Evolutionary conservation across 805 yeast species (phyloP), one percentile per base, ranked within the genome.

Genomic region (Candida corydali): DNA sequence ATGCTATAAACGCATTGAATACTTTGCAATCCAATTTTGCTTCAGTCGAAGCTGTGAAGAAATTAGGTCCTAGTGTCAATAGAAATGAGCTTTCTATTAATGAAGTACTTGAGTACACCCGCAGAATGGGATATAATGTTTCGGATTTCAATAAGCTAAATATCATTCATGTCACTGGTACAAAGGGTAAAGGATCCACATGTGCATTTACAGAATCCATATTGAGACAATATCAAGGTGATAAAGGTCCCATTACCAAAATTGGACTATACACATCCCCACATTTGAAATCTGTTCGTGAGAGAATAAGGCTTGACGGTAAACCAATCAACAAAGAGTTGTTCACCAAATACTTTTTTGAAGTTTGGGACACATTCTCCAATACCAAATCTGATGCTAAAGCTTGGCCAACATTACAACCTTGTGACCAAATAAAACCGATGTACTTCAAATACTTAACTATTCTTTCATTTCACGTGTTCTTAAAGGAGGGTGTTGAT

Each of bases 101-200:
- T 16, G 97, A 93, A 56, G 93, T 93, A 84, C 55, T 52, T 36
- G 70, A 65, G 45, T 66, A 55, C 40, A 59, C 58, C 18, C 44
- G 67, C 20, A 45, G 72, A 42, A 47, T 66, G 45, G 72, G 72
- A 0, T 67, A 67, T 50, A 40, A 46, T 22, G 78, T 85, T 1
- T 48, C 63, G 3, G 95, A 85, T 44, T 78, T 86, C 54, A 77
- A 89, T 61, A 70, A 61, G 42, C 58, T 93, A 49, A 89, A 89
- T 49, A 72, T 88, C 2, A 73, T 93, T 28, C 99, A 93, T 54
- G 82, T 94, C 25, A 89, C 99, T 0, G 99, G 99, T 15, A 93
- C 99, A 1, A 93, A 93, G 57, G 99, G 99, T 10, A 93, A 93
- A 63, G 99, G 99, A 1, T 88, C 97, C 0, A 91, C 98, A 0